Evolutionary conservation across 2,329 filamentous ascomycete genomes (phyloP), one percentile per base, ranked within the genome.

Genomic region (Corynespora cassiicola): DNA sequence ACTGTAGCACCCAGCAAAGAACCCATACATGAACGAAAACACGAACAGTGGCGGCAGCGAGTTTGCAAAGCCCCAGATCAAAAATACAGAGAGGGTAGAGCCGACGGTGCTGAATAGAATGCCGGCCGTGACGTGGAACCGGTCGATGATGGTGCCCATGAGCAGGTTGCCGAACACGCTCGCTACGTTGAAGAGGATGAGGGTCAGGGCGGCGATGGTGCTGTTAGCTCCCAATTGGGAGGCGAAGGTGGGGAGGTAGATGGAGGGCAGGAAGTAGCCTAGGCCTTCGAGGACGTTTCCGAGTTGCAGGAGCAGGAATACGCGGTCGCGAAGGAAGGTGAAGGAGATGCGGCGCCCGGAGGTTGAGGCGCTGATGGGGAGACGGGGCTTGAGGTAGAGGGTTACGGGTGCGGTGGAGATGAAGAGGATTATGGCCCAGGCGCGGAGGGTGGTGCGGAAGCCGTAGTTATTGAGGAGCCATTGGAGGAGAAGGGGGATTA

Each of bases 31-130:
- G 36, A 64, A 32, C 24, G 46, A 55, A 36, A 66, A 66, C 7
- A 53, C 45, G 11, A 60, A 44, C 7, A 80, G 54, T 0, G 60
- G 41, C 0, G 55, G 49, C 47, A 68, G 7, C 37, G 61, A 65
- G 2, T 63, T 60, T 0, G 74, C 66, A 11, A 77, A 54, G 0
- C 76, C 76, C 76, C 77, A 80, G 18, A 73, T 39, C 0, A 74
- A 50, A 36, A 77, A 75, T 0, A 72, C 59, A 0, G 72, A 68
- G 2, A 72, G 7, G 1, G 61, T 65, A 16, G 72, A 37, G 7
- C 74, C 73, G 12, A 70, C 28, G 0, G 70, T 70, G 1, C 71
- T 73, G 22, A 75, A 55, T 1, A 72, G 47, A 17, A 72, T 69
- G 18, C 72, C 70, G 0, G 67, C 71, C 3, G 68, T 70, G 17